Base-by-base conservation (phyloP, 352 stramenopile species). In the Globisporangium carolinianum region DNA sequence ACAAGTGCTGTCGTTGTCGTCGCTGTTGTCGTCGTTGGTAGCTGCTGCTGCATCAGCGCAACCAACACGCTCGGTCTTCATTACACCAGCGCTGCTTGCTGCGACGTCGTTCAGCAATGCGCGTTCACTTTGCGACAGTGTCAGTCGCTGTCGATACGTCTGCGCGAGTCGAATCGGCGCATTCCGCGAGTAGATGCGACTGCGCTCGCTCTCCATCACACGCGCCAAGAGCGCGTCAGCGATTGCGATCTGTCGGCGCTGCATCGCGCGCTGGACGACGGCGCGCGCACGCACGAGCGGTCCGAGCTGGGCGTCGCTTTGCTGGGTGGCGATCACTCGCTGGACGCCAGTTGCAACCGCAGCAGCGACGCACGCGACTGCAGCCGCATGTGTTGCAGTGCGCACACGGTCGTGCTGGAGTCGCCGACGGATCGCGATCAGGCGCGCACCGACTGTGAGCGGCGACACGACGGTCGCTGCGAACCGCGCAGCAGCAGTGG, bases 351-450 rank as follows among this genome's bases (percentile, higher is more conserved):
- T 58, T 0, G 51, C 47, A 11, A 85, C 62, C 11, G 71, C 66
- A 9, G 81, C 68, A 0, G 51, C 47, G 8, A 79, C 69, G 32
- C 86, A 78, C 5, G 24, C 18, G 10, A 47, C 53, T 0, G 69
- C 63, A 0, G 71, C 66, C 1, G 63, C 51, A 47, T 42, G 65
- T 2, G 69, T 71, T 48, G 79, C 66, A 7, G 79, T 68, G 12
- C 59, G 51, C 6, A 68, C 62, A 6, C 78, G 71, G 24, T 83
- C 83, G 38, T 75, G 75, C 50, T 86, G 76, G 4, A 89, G 55
- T 0, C 76, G 67, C 1, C 72, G 76, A 11, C 75, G 76, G 60
- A 89, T 86, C 2, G 76, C 85, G 41, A 89, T 70, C 0, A 89
- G 61, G 0, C 73, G 58, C 39, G 79, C 86, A 7, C 76, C 76